Evolutionary conservation across 306 rosid species (phyloP).

Genomic region (Vigna nakashimae): DNA sequence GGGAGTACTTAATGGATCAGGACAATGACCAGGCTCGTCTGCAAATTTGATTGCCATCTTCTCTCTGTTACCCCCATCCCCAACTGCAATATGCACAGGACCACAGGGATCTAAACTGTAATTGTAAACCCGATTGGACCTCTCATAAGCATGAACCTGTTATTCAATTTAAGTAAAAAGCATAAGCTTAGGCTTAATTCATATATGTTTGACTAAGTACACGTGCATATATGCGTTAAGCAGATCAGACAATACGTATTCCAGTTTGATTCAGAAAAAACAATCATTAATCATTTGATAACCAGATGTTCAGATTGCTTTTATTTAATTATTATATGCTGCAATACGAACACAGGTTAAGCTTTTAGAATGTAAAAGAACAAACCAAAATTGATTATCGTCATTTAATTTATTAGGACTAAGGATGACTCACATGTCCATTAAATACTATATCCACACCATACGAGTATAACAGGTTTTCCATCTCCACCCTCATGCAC

Average conservation of each 20-base stretch:
- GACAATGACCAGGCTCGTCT: constrained; percentile 76
- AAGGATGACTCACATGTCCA: constrained; percentile 77
- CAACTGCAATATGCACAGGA: constrained; percentile 76
- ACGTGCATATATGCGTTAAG: constrained; percentile 19
- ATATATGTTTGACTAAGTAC: constrained; percentile 19
- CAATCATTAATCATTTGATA: constrained; percentile 1
- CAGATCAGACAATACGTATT: constrained; percentile 21
- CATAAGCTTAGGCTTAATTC: constrained; percentile 21
- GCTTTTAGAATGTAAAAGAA: constrained; percentile 22
- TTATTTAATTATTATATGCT: constrained; percentile 9
- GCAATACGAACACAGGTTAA: constrained; percentile 1
- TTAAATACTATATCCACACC: constrained; percentile 80
- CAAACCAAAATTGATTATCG: constrained; percentile 23
- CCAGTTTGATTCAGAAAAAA: constrained; percentile 11
- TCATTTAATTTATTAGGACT: constrained; percentile 1
- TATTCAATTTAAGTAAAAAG: constrained; percentile 36
- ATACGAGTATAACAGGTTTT: constrained; percentile 71
- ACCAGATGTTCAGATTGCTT: constrained; percentile 12
- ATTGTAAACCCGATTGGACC: constrained; percentile 80
- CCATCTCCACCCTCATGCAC: constrained; percentile 82
- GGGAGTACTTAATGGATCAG: constrained; percentile 59
- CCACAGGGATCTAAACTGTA: constrained; percentile 83
- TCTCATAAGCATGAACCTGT: constrained; percentile 93
- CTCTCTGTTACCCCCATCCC: constrained; percentile 91
- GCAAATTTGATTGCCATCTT: constrained; percentile 68